A percentile compares a stretch with the other conserved stretches of the same genome.
Evolutionary conservation across 78 protist genomes (phyloP).

Genomic region (Chrysochromulina parva): DNA sequence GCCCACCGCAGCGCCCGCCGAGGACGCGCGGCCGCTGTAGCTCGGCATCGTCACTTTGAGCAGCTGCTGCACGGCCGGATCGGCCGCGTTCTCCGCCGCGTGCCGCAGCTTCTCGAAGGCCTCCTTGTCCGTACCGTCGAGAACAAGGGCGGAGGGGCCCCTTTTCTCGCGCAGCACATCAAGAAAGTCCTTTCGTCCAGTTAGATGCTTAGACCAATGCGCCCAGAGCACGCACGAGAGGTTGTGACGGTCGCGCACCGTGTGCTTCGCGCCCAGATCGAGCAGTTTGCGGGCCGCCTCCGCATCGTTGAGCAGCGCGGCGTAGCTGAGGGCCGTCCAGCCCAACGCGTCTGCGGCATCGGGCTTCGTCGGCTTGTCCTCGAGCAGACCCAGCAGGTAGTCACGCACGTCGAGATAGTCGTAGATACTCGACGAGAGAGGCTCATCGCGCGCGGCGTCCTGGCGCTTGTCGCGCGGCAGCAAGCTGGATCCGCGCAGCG

Average conservation of each 20-base stretch:
- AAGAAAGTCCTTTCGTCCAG: neutral
- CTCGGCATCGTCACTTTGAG: neutral
- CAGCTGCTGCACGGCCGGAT: neutral
- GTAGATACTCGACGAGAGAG: no score
- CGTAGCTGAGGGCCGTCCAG: neutral
- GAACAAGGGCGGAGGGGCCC: neutral
- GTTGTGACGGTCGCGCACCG: neutral
- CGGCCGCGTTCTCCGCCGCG: neutral
- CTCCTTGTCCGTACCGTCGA: neutral
- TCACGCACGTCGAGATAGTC: no score
- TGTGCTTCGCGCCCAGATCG: neutral
- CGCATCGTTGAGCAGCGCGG: neutral
- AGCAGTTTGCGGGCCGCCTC: neutral
- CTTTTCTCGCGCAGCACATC: neutral
- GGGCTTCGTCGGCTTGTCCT: neutral
- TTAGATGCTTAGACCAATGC: neutral
- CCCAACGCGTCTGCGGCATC: neutral
- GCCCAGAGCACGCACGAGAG: neutral
- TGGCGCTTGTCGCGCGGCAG: no score
- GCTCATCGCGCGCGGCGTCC: no score
- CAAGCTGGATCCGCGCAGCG: no score
- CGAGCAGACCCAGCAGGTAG: no score
- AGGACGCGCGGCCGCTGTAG: no score
- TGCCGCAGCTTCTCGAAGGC: neutral
- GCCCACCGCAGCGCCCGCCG: no score